Conservation (phyloP, 202 grass and related monocot species). For the Eragrostis tef region DNA sequence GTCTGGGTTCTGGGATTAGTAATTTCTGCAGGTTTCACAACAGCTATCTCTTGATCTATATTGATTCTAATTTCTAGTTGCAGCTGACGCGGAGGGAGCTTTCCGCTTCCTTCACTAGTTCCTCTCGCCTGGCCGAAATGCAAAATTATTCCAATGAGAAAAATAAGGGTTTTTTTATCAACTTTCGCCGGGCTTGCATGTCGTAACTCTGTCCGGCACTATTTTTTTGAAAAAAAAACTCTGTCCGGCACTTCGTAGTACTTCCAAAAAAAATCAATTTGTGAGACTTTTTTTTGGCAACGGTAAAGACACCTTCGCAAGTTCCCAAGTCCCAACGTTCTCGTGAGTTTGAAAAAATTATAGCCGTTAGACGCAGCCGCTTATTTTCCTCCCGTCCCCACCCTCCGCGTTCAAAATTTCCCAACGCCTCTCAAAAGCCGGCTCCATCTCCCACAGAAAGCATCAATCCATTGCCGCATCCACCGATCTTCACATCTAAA, state of each 20-base stretch:
- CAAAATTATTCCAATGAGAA: background rate
- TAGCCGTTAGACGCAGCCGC: constrained; percentile 51
- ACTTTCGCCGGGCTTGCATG: too few relatives aligned
- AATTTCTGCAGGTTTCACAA: background rate
- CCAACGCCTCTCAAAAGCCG: constrained; percentile 1
- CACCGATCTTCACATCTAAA: background rate
- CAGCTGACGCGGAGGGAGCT: background rate
- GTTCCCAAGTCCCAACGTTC: constrained; percentile 48
- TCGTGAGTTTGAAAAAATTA: constrained; percentile 48
- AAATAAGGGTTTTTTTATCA: background rate
- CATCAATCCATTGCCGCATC: background rate
- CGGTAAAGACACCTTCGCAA: background rate
- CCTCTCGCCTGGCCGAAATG: too few relatives aligned
- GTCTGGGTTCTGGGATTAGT: background rate
- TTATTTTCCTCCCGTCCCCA: background rate
- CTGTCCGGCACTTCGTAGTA: too few relatives aligned
- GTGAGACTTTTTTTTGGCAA: background rate
- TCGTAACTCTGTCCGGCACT: background rate
- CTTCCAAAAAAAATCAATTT: background rate
- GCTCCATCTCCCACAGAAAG: background rate
- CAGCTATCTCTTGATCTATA: background rate
- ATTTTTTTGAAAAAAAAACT: too few relatives aligned
- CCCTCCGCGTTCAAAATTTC: constrained; percentile 46
- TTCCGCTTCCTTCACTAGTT: background rate
- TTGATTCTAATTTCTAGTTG: background rate